Evolutionary conservation across 2,329 filamentous ascomycete species (phyloP), one percentile per base, ranked within the genome.

Genomic region (Calonectria crousiana): DNA sequence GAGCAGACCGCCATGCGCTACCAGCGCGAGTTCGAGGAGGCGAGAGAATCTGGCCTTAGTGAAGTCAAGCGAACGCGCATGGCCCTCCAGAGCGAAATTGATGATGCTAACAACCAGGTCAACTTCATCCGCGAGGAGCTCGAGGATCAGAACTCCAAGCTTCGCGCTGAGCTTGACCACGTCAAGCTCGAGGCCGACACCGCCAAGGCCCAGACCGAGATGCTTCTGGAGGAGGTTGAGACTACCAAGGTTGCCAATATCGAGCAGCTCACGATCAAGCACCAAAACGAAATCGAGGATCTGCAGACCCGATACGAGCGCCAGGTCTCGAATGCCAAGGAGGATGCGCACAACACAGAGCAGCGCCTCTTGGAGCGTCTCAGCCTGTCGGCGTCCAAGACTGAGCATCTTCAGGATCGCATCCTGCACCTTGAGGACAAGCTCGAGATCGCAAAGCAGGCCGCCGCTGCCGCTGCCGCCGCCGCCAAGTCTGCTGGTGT

Each of bases 351-450:
- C 79, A 93, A 94, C 65, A 89, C 92, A 3, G 95, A 98, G 84
- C 90, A 93, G 75, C 94, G 96, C 82, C 90, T 97, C 53, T 90
- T 94, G 62, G 95, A 98, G 81, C 93, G 94, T 32, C 90, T 98
- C 70, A 93, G 91, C 76, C 89, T 98, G 71, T 95, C 95, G 0
- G 92, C 96, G 11, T 95, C 95, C 71, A 98, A 96, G 88, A 92
- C 93, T 5, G 92, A 95, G 79, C 94, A 97, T 83, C 91, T 97
- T 28, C 93, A 97, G 83, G 96, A 98, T 80, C 95, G 95, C 79
- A 91, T 98, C 32, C 86, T 90, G 6, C 94, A 97, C 79, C 89
- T 98, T 1, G 95, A 98, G 83, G 96, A 98, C 84, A 96, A 95
- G 84, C 90, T 99, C 20, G 93, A 97, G 79, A 94, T 98, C 78